Conservation (phyloP, 2,329 filamentous ascomycete genomes). For the Pseudopithomyces maydicus region DNA sequence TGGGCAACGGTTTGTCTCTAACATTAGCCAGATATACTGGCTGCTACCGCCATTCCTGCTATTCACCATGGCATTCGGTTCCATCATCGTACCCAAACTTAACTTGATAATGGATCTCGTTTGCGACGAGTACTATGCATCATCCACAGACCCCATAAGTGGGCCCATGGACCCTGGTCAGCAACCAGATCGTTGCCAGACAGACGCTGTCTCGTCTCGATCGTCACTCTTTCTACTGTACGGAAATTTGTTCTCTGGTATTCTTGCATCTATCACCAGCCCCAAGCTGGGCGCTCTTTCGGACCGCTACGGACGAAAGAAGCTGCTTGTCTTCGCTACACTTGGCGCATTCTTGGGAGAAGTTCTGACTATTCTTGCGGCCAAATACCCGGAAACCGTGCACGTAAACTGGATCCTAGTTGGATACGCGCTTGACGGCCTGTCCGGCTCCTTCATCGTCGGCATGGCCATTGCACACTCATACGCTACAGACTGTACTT, state of each 20-base stretch:
- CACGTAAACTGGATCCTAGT: constrained; percentile 80
- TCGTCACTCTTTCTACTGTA: constrained; percentile 81
- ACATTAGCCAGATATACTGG: constrained; percentile 10
- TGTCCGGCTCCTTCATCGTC: constrained; percentile 87
- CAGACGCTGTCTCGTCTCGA: constrained; percentile 75
- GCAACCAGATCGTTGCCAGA: constrained; percentile 68
- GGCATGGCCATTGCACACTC: constrained; percentile 80
- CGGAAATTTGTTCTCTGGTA: constrained; percentile 73
- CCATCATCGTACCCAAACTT: constrained; percentile 81
- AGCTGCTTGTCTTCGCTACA: constrained; percentile 73
- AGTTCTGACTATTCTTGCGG: constrained; percentile 77
- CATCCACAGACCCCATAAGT: constrained; percentile 52
- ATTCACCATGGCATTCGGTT: constrained; percentile 85
- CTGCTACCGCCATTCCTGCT: constrained; percentile 70
- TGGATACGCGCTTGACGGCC: constrained; percentile 77
- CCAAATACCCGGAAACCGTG: constrained; percentile 72
- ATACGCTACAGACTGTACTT: constrained; percentile 87
- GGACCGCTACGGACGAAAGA: constrained; percentile 82
- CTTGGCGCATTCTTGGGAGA: constrained; percentile 77
- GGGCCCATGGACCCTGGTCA: constrained; percentile 47
- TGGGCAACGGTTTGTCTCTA: neutral
- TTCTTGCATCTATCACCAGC: constrained; percentile 78
- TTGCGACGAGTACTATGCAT: constrained; percentile 80
- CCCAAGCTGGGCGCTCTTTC: constrained; percentile 85
- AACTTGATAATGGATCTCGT: constrained; percentile 85